A percentile compares a stretch with the other conserved stretches of the same genome.
These are phyloP conservation scores for Talaromyces thailandensis DNA, from an alignment of 495 filamentous ascomycete species.

Conservation along the genomic window DNA sequence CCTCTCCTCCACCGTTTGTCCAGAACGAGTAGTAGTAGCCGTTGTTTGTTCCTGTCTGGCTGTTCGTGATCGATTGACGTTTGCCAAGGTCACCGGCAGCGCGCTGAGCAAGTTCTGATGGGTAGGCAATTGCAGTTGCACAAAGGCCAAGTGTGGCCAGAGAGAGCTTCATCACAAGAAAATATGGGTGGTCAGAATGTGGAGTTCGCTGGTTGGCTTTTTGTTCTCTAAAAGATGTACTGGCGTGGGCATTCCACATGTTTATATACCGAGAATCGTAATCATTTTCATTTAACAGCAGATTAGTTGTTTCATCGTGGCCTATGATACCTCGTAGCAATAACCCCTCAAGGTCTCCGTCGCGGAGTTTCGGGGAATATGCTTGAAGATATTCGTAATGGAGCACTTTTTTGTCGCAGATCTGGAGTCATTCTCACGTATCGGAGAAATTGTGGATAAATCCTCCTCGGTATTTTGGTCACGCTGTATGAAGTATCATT, in stretches of 20 bases:
- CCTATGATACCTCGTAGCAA: not conserved
- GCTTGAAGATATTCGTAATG: not conserved
- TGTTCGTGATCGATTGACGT: not conserved
- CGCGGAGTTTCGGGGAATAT: not conserved
- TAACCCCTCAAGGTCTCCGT: not conserved
- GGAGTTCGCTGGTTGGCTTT: not conserved
- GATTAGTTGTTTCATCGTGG: not conserved
- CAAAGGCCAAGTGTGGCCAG: not conserved
- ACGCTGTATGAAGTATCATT: not conserved
- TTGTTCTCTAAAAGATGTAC: not conserved
- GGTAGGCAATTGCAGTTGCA: not conserved
- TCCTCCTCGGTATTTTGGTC: not conserved
- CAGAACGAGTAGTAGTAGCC: not conserved
- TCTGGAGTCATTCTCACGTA: not conserved
- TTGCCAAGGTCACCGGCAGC: not conserved
- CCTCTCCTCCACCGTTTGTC: not conserved
- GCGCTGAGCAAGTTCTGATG: not conserved
- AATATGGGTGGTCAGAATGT: not conserved
- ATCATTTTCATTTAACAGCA: not conserved
- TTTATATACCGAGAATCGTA: not conserved
- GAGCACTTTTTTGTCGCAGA: not conserved
- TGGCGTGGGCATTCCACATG: not conserved
- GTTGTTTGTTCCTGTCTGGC: not conserved
- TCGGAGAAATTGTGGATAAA: not conserved
- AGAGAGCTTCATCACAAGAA: not conserved